Percentiles rank a stretch among this genome's conserved stretches.
Conservation (phyloP, 768 basidiomycete genomes). For the Peribolospora kevripleyi region DNA sequence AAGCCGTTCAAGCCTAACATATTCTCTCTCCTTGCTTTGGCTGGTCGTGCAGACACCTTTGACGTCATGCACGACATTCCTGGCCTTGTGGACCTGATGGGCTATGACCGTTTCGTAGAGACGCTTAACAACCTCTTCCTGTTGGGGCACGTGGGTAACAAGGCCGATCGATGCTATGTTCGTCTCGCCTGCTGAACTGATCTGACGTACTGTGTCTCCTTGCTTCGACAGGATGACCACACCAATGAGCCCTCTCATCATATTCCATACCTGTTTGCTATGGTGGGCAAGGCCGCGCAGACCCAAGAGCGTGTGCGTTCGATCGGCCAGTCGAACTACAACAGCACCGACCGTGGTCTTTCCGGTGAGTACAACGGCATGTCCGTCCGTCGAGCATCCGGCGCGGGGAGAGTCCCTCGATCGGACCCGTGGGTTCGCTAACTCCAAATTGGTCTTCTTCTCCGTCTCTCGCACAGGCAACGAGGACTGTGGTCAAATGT, state of each 20-base stretch:
- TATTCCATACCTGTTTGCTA: conserved; percentile 55
- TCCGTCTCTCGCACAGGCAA: conserved; percentile 28
- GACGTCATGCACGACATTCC: conserved; percentile 31
- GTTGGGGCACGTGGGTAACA: conserved; percentile 24
- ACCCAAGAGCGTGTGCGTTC: conserved; percentile 45
- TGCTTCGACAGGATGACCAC: conserved; percentile 30
- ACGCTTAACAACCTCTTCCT: conserved; percentile 27
- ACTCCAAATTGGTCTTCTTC: neutral
- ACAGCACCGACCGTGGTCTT: conserved; percentile 40
- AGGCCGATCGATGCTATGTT: neutral
- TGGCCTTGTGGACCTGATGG: conserved; percentile 35
- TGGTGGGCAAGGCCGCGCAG: conserved; percentile 45
- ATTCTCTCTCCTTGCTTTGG: too few species aligned
- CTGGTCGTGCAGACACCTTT: too few species aligned
- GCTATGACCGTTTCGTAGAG: conserved; percentile 24
- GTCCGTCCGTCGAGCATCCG: conserved; percentile 22
- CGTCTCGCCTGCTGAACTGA: neutral
- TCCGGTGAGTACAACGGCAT: conserved; percentile 24
- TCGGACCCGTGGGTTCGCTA: neutral
- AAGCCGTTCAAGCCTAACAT: too few species aligned
- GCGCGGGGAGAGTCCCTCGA: too few species aligned
- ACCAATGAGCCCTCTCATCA: conserved; percentile 75
- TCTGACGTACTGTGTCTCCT: neutral
- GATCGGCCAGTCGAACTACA: conserved; percentile 41
- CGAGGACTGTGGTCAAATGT: conserved; percentile 79